A percentile compares a stretch with the other conserved stretches of the same genome.
Conservation (phyloP, 768 basidiomycete species). For the Podaxis rugospora region DNA sequence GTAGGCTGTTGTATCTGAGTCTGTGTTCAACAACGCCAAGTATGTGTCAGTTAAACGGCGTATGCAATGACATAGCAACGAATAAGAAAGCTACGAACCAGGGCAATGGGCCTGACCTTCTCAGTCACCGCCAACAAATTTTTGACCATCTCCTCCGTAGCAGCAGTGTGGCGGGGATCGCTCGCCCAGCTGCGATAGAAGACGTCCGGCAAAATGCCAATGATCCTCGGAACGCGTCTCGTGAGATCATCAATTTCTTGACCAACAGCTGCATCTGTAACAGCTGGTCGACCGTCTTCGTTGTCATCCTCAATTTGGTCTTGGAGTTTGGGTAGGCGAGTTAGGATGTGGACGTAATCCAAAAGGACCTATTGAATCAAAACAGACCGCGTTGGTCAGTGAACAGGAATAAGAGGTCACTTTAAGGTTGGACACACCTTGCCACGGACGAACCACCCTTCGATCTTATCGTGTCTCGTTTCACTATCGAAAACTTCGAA, state of each 20-base stretch:
- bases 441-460: conserved; percentile 80
- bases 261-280: conserved; percentile 42
- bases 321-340: conserved; percentile 51
- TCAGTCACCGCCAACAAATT: conserved; percentile 58
- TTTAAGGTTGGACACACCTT: conserved; percentile 47
- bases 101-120: conserved; percentile 49
- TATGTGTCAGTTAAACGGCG: background rate
- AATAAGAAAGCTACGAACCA: conserved; percentile 41
- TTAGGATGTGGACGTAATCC: conserved; percentile 67
- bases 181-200: conserved; percentile 42
- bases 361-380: conserved; percentile 48
- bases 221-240: conserved; percentile 57
- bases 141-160: conserved; percentile 68
- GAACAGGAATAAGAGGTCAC: background rate
- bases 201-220: conserved; percentile 66
- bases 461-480: conserved; percentile 43
- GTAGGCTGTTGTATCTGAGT: conserved; percentile 24
- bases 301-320: conserved; percentile 35
- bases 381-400: background rate
- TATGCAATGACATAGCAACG: background rate
- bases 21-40: conserved; percentile 5
- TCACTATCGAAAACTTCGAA: conserved; percentile 55
- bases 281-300: conserved; percentile 18
- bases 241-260: conserved; percentile 58
- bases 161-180: conserved; percentile 65